These are phyloP conservation scores for Hypoxylon sp. DNA, from an alignment of 2,329 filamentous ascomycete species.

Conservation along the genomic window DNA sequence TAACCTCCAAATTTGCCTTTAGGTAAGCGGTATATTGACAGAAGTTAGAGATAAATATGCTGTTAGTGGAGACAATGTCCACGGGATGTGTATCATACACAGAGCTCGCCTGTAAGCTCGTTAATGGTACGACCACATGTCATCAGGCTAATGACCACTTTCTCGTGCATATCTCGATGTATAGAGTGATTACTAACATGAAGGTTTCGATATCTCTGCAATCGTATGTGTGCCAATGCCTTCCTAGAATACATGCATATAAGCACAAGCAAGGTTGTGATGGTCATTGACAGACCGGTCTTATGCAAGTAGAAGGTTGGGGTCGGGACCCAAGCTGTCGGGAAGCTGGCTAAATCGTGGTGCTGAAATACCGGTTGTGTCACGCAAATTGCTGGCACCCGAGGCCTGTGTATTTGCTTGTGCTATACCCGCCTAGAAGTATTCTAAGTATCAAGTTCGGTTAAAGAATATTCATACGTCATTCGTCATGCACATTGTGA, in stretches of 20 bases:
- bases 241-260: neutral
- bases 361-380: constrained; percentile 22
- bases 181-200: neutral
- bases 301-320: constrained; percentile 9
- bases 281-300: neutral
- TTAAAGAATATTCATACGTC: neutral
- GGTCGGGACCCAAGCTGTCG: constrained; percentile 21
- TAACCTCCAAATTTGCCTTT: constrained; percentile 5
- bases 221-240: neutral
- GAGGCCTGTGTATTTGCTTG: neutral
- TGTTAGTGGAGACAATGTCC: neutral
- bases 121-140: neutral
- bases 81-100: neutral
- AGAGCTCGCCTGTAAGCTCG: neutral
- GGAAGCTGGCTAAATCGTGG: constrained; percentile 8
- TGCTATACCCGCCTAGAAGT: neutral
- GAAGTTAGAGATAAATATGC: constrained; percentile 35
- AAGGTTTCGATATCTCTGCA: neutral
- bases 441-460: neutral
- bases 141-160: neutral
- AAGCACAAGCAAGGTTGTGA: neutral
- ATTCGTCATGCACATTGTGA: neutral
- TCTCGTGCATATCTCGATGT: neutral
- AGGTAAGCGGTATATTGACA: constrained; percentile 10
- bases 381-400: constrained; percentile 19